Percentiles rank a stretch among this genome's conserved stretches.
Evolutionary conservation across 768 basidiomycete genomes (phyloP).

Genomic region (Termitomyces sp.): DNA sequence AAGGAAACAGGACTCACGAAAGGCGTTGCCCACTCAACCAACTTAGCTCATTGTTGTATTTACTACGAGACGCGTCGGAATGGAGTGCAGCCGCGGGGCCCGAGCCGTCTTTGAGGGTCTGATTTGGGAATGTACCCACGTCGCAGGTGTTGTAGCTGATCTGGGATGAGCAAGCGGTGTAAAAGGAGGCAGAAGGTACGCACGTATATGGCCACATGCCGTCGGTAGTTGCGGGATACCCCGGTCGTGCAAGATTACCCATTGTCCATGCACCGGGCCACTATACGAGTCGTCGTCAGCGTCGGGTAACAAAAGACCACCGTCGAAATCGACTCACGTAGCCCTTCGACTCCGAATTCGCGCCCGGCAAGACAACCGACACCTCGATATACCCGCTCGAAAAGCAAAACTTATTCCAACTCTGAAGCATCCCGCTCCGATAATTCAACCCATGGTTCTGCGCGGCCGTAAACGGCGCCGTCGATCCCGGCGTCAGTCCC

Average conservation of each 20-base stretch:
- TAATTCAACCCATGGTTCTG: conserved; percentile 60
- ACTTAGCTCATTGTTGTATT: conserved; percentile 60
- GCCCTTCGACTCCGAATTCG: conserved; percentile 45
- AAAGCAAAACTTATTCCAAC: conserved; percentile 91
- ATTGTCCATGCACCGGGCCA: conserved; percentile 90
- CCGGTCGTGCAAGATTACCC: conserved; percentile 83
- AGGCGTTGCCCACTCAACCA: conserved; percentile 75
- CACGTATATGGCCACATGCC: conserved; percentile 83
- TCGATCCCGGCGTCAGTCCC: conserved; percentile 33
- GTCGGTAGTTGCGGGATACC: conserved; percentile 75
- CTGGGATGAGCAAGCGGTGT: background rate
- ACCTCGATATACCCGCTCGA: conserved; percentile 79
- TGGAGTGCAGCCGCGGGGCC: conserved; percentile 62
- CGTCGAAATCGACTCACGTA: conserved; percentile 43
- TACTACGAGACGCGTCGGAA: conserved; percentile 39
- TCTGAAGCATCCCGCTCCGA: conserved; percentile 76
- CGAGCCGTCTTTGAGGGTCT: conserved; percentile 44
- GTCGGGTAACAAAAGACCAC: background rate
- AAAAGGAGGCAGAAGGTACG: conserved; percentile 18
- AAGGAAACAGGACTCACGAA: conserved; percentile 40
- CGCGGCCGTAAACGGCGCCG: conserved; percentile 39
- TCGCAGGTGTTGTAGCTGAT: conserved; percentile 64
- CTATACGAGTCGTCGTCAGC: conserved; percentile 23
- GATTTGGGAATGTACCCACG: conserved; percentile 74
- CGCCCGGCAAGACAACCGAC: conserved; percentile 53